A percentile compares a stretch with the other conserved stretches of the same genome.
Evolutionary conservation across 306 rosid species (phyloP).

Genomic region (Abrus precatorius): DNA sequence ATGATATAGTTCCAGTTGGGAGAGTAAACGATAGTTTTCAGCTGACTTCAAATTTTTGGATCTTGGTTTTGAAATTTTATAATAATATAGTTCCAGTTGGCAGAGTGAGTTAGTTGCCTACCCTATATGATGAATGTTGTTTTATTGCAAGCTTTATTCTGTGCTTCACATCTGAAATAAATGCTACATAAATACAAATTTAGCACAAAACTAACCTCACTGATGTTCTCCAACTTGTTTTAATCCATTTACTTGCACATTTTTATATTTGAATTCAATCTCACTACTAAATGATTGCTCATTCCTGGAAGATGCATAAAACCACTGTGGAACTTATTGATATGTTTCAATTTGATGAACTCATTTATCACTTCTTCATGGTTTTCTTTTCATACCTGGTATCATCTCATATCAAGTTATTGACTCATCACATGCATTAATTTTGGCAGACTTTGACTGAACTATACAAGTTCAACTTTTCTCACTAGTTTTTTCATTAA

Average conservation of each 20-base stretch:
- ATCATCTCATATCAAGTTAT: constrained; percentile 31
- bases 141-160: constrained; percentile 6
- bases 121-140: constrained; percentile 14
- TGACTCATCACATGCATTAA: constrained; percentile 22
- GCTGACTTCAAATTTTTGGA: not conserved
- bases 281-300: constrained; percentile 15
- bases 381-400: constrained; percentile 29
- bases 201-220: constrained; percentile 11
- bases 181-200: not conserved
- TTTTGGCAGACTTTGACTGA: constrained; percentile 31
- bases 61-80: not conserved
- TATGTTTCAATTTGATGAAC: constrained; percentile 35
- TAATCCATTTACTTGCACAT: constrained; percentile 13
- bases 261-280: constrained; percentile 21
- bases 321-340: not conserved
- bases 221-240: constrained; percentile 18
- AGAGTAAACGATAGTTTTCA: not conserved
- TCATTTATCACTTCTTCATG: constrained; percentile 18
- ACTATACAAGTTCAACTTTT: constrained; percentile 14
- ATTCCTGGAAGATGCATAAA: constrained; percentile 8
- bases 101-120: not conserved
- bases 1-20: constrained; percentile 17
- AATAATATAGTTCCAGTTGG: constrained; percentile 14
- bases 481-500: not conserved
- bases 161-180: constrained; percentile 27